Conservation (phyloP, 2,329 filamentous ascomycete species). For the Xylariaceae sp. region DNA sequence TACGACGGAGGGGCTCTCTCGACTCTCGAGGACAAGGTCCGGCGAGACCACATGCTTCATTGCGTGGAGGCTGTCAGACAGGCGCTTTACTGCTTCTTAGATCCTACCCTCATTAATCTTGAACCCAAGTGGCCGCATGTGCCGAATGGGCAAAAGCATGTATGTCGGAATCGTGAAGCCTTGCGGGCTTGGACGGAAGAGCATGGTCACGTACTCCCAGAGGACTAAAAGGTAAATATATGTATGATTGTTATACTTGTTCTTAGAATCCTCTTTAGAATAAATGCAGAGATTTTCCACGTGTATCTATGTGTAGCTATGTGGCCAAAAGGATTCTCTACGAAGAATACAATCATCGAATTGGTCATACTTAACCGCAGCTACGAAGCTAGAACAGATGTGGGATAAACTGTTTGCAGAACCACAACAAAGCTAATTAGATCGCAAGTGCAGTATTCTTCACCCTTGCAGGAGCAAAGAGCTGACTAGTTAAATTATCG, state of each 20-base stretch:
- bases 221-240: not conserved
- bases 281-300: too few species aligned
- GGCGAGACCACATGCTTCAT: conserved; percentile 5
- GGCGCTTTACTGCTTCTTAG: conserved; percentile 11
- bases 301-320: too few species aligned
- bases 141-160: conserved; percentile 9
- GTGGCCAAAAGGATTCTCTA: too few species aligned
- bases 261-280: too few species aligned
- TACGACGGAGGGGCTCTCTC: not conserved
- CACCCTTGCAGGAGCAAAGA: too few species aligned
- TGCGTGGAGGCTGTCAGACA: conserved; percentile 9
- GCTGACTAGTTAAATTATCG: too few species aligned
- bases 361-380: too few species aligned
- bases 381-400: too few species aligned
- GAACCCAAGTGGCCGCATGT: conserved; percentile 11
- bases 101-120: conserved; percentile 7
- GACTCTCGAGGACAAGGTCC: not conserved
- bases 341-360: too few species aligned
- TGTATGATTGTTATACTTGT: not conserved
- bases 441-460: too few species aligned
- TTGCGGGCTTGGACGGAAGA: conserved; percentile 8
- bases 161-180: conserved; percentile 12
- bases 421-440: too few species aligned
- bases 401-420: too few species aligned
- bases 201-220: conserved; percentile 1